phyloP scores from a whole-genome alignment of 805 yeast genomes.

The Yamadazyma phyllophila region DNA sequence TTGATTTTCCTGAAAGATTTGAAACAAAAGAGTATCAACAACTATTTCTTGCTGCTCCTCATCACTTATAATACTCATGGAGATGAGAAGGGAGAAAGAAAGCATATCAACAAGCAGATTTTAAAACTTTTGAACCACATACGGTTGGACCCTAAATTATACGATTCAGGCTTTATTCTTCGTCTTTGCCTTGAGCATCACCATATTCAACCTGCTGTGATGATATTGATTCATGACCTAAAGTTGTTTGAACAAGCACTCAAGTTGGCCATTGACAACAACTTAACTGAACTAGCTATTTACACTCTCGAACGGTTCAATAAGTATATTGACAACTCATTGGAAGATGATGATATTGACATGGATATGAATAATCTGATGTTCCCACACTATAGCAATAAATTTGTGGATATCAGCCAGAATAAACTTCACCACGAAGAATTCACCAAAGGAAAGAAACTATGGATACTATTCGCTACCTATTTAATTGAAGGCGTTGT shows the following conservation, averaged over 20 bases:
- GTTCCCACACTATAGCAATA: conserved; percentile 27
- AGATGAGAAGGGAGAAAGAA: not conserved
- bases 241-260: conserved; percentile 79
- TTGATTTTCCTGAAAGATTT: conserved; percentile 42
- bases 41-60: conserved; percentile 66
- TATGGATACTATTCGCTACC: conserved; percentile 70
- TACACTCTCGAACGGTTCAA: conserved; percentile 34
- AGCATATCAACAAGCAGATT: conserved; percentile 26
- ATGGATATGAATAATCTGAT: conserved; percentile 6
- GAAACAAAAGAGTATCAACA: conserved; percentile 53
- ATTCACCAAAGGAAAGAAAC: conserved; percentile 52
- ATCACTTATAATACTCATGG: conserved; percentile 37
- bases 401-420: conserved; percentile 23
- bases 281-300: conserved; percentile 53
- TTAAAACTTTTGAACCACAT: conserved; percentile 27
- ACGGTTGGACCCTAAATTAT: conserved; percentile 28
- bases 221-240: conserved; percentile 63
- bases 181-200: conserved; percentile 64
- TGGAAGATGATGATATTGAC: conserved; percentile 6
- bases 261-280: conserved; percentile 62
- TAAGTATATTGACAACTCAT: conserved; percentile 16
- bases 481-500: conserved; percentile 41
- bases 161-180: conserved; percentile 72
- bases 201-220: conserved; percentile 64
- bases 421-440: conserved; percentile 34